A percentile compares a stretch with the other conserved stretches of the same genome.
Conservation (phyloP, 495 filamentous ascomycete species). For the Tetracladium marchalianum region DNA sequence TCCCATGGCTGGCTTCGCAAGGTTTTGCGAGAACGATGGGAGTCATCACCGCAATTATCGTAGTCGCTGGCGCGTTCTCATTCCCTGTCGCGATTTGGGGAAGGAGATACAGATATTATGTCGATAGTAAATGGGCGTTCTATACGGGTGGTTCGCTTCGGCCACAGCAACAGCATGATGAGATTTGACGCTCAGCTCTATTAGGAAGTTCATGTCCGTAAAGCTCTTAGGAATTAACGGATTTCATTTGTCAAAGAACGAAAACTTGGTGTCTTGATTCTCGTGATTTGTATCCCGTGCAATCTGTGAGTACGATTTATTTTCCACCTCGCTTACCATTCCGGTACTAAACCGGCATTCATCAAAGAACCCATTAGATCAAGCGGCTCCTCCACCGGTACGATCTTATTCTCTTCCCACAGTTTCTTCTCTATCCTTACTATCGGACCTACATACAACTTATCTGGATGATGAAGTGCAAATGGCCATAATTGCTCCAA, state of each 20-base stretch:
- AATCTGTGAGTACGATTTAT: too few species aligned
- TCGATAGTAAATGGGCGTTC: constrained; percentile 2
- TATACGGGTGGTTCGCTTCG: not conserved
- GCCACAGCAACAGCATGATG: not conserved
- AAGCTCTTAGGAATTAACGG: too few species aligned
- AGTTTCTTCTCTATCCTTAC: constrained; percentile 11
- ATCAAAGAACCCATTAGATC: too few species aligned
- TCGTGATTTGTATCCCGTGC: too few species aligned
- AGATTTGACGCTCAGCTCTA: too few species aligned
- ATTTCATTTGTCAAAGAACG: too few species aligned
- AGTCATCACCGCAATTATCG: constrained; percentile 3
- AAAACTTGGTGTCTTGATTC: too few species aligned
- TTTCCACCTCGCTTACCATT: too few species aligned
- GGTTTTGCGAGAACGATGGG: constrained; percentile 1
- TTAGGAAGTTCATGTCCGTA: too few species aligned
- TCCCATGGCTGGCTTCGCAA: constrained; percentile 6
- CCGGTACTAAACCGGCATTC: too few species aligned
- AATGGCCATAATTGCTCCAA: constrained; percentile 25
- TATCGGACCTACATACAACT: constrained; percentile 26
- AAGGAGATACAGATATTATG: constrained; percentile 3
- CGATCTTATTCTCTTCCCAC: constrained; percentile 4
- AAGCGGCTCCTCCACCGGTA: too few species aligned
- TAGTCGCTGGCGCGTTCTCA: constrained; percentile 3
- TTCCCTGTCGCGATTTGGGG: constrained; percentile 7
- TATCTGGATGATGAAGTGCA: constrained; percentile 22